Conservation (phyloP, 164 flowering plant genomes). For the Aristolochia californica region DNA sequence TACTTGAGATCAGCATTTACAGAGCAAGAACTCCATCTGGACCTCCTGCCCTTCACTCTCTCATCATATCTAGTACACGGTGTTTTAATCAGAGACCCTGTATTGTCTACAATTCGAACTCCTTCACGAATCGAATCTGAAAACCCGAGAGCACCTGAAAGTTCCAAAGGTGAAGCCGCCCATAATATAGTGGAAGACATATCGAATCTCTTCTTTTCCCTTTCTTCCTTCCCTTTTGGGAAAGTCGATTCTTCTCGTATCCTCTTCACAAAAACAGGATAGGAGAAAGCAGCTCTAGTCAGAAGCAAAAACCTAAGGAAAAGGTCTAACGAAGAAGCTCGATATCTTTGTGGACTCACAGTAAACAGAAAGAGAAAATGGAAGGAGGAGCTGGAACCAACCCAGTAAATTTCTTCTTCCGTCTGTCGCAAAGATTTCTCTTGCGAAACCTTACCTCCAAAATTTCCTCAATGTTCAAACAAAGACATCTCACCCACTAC, state of each 20-base stretch:
- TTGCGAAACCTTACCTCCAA: no score
- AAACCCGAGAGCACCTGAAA: constrained; percentile 23
- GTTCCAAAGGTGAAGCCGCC: constrained; percentile 34
- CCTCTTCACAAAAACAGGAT: background rate
- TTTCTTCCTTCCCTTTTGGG: background rate
- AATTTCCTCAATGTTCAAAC: no score
- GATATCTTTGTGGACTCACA: no score
- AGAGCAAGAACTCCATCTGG: constrained; percentile 20
- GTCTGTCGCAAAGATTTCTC: no score
- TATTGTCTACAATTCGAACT: constrained; percentile 13
- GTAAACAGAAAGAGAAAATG: no score
- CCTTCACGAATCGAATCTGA: constrained; percentile 24
- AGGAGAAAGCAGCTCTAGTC: no score
- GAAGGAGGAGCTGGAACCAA: no score
- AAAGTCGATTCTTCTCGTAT: constrained; percentile 2
- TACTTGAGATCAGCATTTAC: constrained; percentile 20
- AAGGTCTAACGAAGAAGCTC: no score
- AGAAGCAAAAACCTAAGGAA: no score
- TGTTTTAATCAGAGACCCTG: constrained; percentile 10
- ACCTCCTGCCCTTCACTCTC: constrained; percentile 19
- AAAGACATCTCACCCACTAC: background rate
- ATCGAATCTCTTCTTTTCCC: background rate
- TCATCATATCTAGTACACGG: constrained; percentile 10
- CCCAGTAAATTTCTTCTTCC: no score
- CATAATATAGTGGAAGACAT: constrained; percentile 39